Evolutionary conservation across 2,329 filamentous ascomycete species (phyloP).

Genomic region (Colletotrichum liriopes): DNA sequence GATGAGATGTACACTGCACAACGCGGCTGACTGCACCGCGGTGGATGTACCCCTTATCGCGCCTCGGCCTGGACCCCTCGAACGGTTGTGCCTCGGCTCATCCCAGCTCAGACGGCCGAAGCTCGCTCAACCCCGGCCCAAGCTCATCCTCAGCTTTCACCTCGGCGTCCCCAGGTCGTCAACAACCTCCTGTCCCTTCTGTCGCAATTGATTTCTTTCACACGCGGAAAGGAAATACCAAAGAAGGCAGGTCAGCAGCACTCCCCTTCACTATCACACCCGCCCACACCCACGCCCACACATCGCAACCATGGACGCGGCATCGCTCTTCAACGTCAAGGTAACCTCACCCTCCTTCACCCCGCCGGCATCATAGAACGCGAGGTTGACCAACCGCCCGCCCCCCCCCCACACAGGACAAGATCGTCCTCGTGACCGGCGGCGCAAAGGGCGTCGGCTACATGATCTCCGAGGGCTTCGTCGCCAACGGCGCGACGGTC

Average conservation of each 20-base stretch:
- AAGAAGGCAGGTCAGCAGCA: neutral
- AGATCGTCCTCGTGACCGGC: constrained; percentile 72
- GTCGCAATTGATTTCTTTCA: neutral
- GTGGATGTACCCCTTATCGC: constrained; percentile 16
- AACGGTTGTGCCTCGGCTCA: constrained; percentile 34
- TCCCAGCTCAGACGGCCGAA: constrained; percentile 1
- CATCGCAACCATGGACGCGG: constrained; percentile 64
- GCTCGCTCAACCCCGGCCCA: constrained; percentile 6
- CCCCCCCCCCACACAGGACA: constrained; percentile 57
- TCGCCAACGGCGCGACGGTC: constrained; percentile 75
- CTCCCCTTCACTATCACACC: neutral
- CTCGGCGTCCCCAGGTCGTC: neutral
- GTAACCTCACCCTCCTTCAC: constrained; percentile 51
- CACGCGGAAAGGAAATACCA: too few species aligned
- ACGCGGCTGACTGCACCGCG: neutral
- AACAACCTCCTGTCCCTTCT: too few species aligned
- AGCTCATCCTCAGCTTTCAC: too few species aligned
- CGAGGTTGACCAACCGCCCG: neutral
- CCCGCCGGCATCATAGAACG: constrained; percentile 1
- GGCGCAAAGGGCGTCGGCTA: constrained; percentile 75
- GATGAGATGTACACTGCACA: neutral
- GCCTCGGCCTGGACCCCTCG: constrained; percentile 25
- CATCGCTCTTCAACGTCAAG: constrained; percentile 72
- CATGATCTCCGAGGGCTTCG: constrained; percentile 78
- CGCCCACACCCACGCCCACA: too few species aligned